phyloP scores from a whole-genome alignment of 2,329 filamentous ascomycete species.

The Pseudocercospora vitis region DNA sequence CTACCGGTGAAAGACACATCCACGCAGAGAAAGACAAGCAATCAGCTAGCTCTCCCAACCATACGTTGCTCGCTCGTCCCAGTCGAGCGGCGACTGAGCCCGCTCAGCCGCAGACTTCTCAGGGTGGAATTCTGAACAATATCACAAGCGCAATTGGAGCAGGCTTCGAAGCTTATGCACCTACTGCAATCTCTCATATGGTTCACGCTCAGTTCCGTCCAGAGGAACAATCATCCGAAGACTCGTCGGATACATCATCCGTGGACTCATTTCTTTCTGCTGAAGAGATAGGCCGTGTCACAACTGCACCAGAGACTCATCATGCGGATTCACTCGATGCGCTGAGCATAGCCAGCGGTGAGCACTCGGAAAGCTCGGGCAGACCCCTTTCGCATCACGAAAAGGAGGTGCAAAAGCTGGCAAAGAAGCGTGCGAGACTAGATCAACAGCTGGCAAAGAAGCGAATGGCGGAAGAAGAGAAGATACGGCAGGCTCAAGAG shows the following conservation, averaged over 20 bases:
- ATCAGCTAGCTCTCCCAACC: too few species aligned
- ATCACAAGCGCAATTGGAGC: constrained; percentile 34
- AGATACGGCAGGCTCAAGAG: constrained; percentile 40
- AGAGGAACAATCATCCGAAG: constrained; percentile 18
- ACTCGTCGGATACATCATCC: constrained; percentile 32
- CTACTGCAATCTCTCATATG: constrained; percentile 32
- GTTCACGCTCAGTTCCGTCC: constrained; percentile 31
- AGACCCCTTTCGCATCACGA: constrained; percentile 46
- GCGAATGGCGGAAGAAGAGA: constrained; percentile 53
- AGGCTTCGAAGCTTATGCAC: constrained; percentile 39
- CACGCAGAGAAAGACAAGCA: background rate
- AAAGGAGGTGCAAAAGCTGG: constrained; percentile 65
- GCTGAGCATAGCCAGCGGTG: constrained; percentile 27
- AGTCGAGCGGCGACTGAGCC: constrained; percentile 13
- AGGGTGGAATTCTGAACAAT: constrained; percentile 34
- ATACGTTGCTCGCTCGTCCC: background rate
- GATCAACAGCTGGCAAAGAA: constrained; percentile 63
- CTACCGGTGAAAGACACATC: background rate
- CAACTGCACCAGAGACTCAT: constrained; percentile 35
- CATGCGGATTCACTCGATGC: constrained; percentile 27
- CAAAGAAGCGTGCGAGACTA: constrained; percentile 60
- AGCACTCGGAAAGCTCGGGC: constrained; percentile 20
- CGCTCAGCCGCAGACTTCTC: constrained; percentile 12
- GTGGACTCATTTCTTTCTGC: constrained; percentile 45
- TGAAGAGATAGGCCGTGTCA: constrained; percentile 39